Evolutionary conservation across 2,329 filamentous ascomycete species (phyloP), one percentile per base, ranked within the genome.

Genomic region (Aspergillus sp.): DNA sequence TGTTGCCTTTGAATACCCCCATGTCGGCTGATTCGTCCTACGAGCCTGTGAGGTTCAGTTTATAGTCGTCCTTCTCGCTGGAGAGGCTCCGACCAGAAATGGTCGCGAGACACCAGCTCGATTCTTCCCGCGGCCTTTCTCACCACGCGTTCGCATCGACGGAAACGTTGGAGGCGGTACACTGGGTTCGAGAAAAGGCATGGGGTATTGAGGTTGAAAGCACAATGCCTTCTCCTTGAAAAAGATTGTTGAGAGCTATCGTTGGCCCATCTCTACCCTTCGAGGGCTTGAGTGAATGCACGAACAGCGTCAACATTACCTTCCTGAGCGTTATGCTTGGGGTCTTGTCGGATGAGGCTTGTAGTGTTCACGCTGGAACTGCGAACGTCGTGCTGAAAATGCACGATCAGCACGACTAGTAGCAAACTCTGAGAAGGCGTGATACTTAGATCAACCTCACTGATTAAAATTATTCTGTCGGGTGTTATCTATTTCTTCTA

Each of bases 61-160:
- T 79, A 89, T 91, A 90, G 88, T 90, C 86, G 89, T 91, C 87
- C 87, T 89, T 79, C 86, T 91, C 86, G 87, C 89, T 91, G 87
- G 87, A 83, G 75, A 79, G 76, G 77, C 77, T 75, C 68, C 68
- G 69, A 70, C 70, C 63, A 62, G 61, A 62, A 63, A 67, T 60
- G 64, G 67, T 69, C 65, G 70, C 75, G 77, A 69, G 77, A 80
- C 80, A 82, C 86, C 88, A 91, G 89, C 89, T 92, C 89, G 89
- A 92, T 89, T 77, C 80, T 82, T 91, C 89, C 83, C 76, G 64
- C 62, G 63, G 63, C 64, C 58, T 65, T 59, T 66, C 55, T 44
- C 55, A 56, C 55, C 59, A 59, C 61, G 63, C 58, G 60, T 50
- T 76, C 62, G 75, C 52, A 51, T 66, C 63, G 60, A 54, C 51